Base-by-base conservation (phyloP, 225 moss, liverwort and hornwort species). In the Physcomitrellopsis africana region DNA sequence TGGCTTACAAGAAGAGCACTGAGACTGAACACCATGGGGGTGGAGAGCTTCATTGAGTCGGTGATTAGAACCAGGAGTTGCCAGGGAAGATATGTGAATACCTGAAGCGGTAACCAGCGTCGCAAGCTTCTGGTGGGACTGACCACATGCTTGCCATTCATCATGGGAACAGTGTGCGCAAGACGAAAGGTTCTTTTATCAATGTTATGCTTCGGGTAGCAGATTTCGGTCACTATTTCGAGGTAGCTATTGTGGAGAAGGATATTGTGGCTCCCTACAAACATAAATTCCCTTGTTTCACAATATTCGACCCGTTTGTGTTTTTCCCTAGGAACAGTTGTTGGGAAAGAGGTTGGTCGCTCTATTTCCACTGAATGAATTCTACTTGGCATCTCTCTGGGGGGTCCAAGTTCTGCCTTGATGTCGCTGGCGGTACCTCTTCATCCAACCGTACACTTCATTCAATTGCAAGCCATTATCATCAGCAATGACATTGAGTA, bases 271-370 rank as follows among this genome's bases (percentile, higher is more conserved):
- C 77, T 17, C 70, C 70, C 12, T 71, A 71, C 55, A 70, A 71
- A 51, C 77, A 77, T 65, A 55, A 63, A 8, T 45, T 77, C 44
- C 63, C 63, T 12, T 24, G 14, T 77, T 70, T 37, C 23, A 18
- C 19, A 72, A 84, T 24, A 88, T 62, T 11, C 5, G 2, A 24
- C 65, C 44, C 87, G 82, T 47, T 74, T 84, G 48, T 37, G 32
- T 37, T 88, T 84, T 74, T 85, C 85, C 46, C 87, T 84, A 68
- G 87, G 87, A 27, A 82, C 87, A 46, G 85, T 88, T 10, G 82
- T 85, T 52, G 60, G 76, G 61, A 69, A 76, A 69, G 29, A 69
- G 68, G 76, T 76, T 20, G 60, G 67, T 46, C 18, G 65, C 14
- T 22, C 65, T 20, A 65, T 45, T 29, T 44, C 6, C 43, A 12